A percentile compares a stretch with the other conserved stretches of the same genome.
Evolutionary conservation across 2,329 filamentous ascomycete species (phyloP).

Genomic region (Tolypocladium tundrense): DNA sequence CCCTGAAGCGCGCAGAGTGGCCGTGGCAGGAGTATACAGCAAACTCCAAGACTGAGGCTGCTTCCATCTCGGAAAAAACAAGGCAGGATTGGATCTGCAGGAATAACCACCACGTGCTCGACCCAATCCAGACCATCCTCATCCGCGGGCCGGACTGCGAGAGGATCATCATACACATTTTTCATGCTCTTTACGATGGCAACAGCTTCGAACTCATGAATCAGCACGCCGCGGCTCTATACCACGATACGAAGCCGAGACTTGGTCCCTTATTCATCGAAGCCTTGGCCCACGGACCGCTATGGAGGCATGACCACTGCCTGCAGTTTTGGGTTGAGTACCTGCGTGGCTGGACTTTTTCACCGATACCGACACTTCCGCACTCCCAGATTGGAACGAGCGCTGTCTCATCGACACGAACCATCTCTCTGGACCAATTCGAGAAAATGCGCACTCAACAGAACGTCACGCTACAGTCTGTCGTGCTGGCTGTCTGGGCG

Average conservation of each 20-base stretch:
- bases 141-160: constrained; percentile 16
- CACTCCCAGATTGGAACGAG: background rate
- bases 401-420: constrained; percentile 7
- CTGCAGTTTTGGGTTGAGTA: constrained; percentile 58
- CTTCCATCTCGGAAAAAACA: constrained; percentile 20
- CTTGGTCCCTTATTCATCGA: constrained; percentile 52
- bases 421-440: constrained; percentile 31
- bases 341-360: constrained; percentile 25
- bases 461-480: constrained; percentile 66
- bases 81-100: constrained; percentile 41
- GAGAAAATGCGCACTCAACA: constrained; percentile 45
- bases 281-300: constrained; percentile 58
- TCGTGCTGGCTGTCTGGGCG: constrained; percentile 68
- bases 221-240: constrained; percentile 32
- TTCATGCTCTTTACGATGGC: constrained; percentile 83
- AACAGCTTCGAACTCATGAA: constrained; percentile 64
- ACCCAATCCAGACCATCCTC: constrained; percentile 42
- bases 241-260: constrained; percentile 8
- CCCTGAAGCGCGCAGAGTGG: constrained; percentile 33
- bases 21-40: constrained; percentile 32
- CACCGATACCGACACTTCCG: constrained; percentile 7
- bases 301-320: constrained; percentile 33
- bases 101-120: constrained; percentile 37
- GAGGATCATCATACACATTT: constrained; percentile 56
- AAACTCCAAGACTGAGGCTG: constrained; percentile 16